phyloP scores from a whole-genome alignment of 1,139 yeast species.

The Debaryomyces sp. region DNA sequence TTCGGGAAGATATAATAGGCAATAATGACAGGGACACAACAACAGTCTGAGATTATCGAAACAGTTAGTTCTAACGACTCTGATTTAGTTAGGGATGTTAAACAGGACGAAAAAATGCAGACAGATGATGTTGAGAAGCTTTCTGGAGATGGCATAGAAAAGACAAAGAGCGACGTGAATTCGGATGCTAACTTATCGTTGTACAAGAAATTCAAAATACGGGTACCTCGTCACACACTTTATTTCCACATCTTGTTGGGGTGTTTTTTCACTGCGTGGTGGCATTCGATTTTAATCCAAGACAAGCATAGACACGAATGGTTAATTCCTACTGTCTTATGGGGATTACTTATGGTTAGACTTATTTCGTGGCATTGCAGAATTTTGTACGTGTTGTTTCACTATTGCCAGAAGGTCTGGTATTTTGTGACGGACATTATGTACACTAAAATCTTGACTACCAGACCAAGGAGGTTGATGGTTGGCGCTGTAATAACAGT shows the following conservation, averaged over 20 bases:
- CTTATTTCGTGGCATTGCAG: constrained; percentile 57
- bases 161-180: not conserved
- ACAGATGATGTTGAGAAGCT: not conserved
- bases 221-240: constrained; percentile 25
- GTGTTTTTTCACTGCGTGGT: constrained; percentile 65
- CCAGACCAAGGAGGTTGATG: constrained; percentile 40
- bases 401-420: constrained; percentile 42
- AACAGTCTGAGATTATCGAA: not conserved
- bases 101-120: not conserved
- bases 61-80: not conserved
- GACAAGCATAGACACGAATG: constrained; percentile 55
- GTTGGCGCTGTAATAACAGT: constrained; percentile 50
- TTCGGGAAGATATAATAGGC: not conserved
- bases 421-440: constrained; percentile 38
- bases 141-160: not conserved
- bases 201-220: constrained; percentile 18
- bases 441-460: constrained; percentile 39
- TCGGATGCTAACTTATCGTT: constrained; percentile 4
- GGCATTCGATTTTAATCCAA: constrained; percentile 62
- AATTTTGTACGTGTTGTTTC: constrained; percentile 35
- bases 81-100: not conserved
- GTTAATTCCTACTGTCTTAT: constrained; percentile 65
- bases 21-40: not conserved
- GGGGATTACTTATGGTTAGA: constrained; percentile 57
- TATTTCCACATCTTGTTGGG: constrained; percentile 37